phyloP scores from a whole-genome alignment of 139 green algal genomes.

The Nannochloris sp. region DNA sequence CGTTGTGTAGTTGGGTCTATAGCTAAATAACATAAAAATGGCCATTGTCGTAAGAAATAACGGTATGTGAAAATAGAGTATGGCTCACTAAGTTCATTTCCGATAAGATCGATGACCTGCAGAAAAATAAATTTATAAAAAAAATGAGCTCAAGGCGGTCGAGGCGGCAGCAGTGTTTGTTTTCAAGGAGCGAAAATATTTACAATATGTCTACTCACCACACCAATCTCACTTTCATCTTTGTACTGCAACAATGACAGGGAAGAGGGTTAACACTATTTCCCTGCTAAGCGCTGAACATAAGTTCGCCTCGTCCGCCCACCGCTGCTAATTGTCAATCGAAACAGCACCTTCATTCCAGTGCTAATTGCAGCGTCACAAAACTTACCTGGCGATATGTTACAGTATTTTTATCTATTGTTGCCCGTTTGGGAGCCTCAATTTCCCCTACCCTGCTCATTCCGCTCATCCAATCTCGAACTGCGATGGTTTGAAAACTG shows the following conservation, averaged over 20 bases:
- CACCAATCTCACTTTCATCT: conserved; percentile 74
- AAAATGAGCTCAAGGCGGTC: not conserved
- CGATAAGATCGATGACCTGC: conserved; percentile 84
- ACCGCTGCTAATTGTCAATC: not conserved
- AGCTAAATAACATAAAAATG: conserved; percentile 82
- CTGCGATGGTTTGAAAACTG: too few relatives aligned
- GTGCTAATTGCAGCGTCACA: not conserved
- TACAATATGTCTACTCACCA: conserved; percentile 11
- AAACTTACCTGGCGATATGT: not conserved
- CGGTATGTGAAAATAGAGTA: conserved; percentile 99
- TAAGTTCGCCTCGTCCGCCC: too few relatives aligned
- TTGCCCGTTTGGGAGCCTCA: not conserved
- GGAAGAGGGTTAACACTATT: too few relatives aligned
- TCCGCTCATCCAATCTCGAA: too few relatives aligned
- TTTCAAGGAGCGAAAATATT: not conserved
- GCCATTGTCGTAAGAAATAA: conserved; percentile 89
- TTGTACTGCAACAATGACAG: conserved; percentile 53
- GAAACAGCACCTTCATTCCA: not conserved
- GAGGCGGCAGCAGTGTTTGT: not conserved
- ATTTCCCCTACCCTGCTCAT: too few relatives aligned
- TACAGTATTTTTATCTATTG: not conserved
- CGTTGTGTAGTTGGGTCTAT: conserved; percentile 37
- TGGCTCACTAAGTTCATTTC: conserved; percentile 91
- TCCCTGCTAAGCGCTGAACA: too few relatives aligned
- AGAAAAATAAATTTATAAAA: not conserved